phyloP scores from a whole-genome alignment of 1,284 basidiomycete species.

The Retiboletus fuscus region DNA sequence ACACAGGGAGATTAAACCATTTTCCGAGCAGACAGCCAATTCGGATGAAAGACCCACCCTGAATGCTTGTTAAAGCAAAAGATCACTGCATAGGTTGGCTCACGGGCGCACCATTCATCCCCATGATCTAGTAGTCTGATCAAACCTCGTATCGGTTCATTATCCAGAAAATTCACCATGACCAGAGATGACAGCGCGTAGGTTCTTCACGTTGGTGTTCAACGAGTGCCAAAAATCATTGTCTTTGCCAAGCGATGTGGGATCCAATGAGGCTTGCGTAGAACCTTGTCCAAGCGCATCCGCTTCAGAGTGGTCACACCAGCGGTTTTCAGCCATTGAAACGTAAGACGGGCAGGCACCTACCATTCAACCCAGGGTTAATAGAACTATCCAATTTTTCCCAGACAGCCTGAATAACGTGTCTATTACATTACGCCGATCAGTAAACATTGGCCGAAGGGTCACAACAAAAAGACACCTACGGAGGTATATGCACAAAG shows the following conservation, averaged over 20 bases:
- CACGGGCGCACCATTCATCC: constrained; percentile 78
- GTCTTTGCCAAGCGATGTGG: constrained; percentile 59
- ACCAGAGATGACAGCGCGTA: constrained; percentile 73
- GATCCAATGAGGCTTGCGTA: constrained; percentile 62
- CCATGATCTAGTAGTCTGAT: constrained; percentile 68
- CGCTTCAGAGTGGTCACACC: constrained; percentile 50
- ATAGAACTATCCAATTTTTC: constrained; percentile 57
- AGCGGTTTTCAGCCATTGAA: background rate
- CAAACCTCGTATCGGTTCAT: background rate
- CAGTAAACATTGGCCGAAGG: background rate
- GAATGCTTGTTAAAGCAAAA: constrained; percentile 82
- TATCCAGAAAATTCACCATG: constrained; percentile 58
- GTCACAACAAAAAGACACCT: constrained; percentile 30
- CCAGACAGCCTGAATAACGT: constrained; percentile 65
- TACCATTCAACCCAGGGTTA: constrained; percentile 74
- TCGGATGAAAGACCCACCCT: constrained; percentile 57
- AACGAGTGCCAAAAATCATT: constrained; percentile 70
- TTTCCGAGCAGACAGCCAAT: background rate
- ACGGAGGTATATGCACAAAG: constrained; percentile 80
- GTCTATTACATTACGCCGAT: constrained; percentile 49
- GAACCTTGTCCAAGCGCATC: constrained; percentile 69
- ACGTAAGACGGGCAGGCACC: background rate
- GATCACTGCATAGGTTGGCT: constrained; percentile 67
- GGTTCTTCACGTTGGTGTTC: constrained; percentile 68
- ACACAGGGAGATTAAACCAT: background rate